phyloP scores from a whole-genome alignment of 371 early-diverging fungal species.

The Mucor lusitanicus region DNA sequence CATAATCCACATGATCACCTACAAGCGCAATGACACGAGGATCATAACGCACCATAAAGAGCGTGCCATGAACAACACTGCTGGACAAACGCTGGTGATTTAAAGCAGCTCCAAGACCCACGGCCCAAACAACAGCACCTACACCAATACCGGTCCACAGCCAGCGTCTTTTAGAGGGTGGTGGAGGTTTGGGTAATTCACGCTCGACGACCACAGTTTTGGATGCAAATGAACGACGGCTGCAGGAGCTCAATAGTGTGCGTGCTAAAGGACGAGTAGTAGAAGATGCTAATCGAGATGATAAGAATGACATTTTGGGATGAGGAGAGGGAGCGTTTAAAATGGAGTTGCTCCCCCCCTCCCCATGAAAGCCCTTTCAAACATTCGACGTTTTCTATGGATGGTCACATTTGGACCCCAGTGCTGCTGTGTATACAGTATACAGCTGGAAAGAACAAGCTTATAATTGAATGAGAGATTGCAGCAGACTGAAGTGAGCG shows the following conservation, averaged over 20 bases:
- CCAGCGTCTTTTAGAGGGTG: slow-evolving; percentile 42
- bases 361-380: neutral
- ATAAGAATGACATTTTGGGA: neutral
- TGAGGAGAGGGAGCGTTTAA: slow-evolving; percentile 1
- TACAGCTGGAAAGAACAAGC: no score
- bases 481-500: no score
- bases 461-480: neutral
- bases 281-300: slow-evolving; percentile 8
- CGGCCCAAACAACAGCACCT: slow-evolving; percentile 64
- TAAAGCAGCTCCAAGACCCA: slow-evolving; percentile 57
- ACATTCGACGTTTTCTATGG: neutral
- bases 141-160: slow-evolving; percentile 50
- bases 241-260: neutral
- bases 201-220: slow-evolving; percentile 43
- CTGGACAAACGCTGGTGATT: slow-evolving; percentile 70
- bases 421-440: neutral
- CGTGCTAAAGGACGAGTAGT: slow-evolving; percentile 2
- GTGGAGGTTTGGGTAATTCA: slow-evolving; percentile 36
- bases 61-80: slow-evolving; percentile 62
- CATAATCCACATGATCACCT: slow-evolving; percentile 65
- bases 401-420: slow-evolving; percentile 4
- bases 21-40: slow-evolving; percentile 53
- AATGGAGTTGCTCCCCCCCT: neutral
- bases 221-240: slow-evolving; percentile 11
- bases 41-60: slow-evolving; percentile 67